A percentile compares a stretch with the other conserved stretches of the same genome.
Evolutionary conservation across 2,329 filamentous ascomycete species (phyloP).

Genomic region (Paraphaeosphaeria minitans): DNA sequence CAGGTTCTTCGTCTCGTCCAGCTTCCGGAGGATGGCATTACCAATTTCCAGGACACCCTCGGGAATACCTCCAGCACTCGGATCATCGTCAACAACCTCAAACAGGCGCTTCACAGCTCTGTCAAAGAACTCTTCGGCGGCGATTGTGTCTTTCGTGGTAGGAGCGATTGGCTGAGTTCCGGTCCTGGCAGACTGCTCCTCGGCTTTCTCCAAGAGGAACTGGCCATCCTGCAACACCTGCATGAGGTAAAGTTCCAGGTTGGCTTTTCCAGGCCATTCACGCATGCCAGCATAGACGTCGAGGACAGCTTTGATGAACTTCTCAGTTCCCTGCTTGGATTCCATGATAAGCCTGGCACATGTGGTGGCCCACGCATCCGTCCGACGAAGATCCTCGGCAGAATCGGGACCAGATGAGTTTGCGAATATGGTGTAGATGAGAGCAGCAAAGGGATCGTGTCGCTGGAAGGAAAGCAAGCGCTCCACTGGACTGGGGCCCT

Average conservation of each 20-base stretch:
- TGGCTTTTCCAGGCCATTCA: conserved; percentile 86
- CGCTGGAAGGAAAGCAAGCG: conserved; percentile 86
- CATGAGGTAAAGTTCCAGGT: conserved; percentile 94
- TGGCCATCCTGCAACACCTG: conserved; percentile 91
- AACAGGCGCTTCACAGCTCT: conserved; percentile 81
- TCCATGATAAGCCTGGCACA: conserved; percentile 83
- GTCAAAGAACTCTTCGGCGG: conserved; percentile 87
- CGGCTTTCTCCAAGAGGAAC: conserved; percentile 84
- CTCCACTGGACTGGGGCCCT: conserved; percentile 71
- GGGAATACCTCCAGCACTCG: conserved; percentile 80
- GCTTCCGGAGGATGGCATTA: conserved; percentile 78
- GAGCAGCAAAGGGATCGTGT: conserved; percentile 80
- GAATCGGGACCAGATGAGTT: conserved; percentile 82
- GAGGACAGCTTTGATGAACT: conserved; percentile 81
- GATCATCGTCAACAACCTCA: conserved; percentile 80
- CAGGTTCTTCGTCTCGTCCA: conserved; percentile 71
- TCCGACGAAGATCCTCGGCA: conserved; percentile 76
- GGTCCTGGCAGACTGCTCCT: conserved; percentile 72
- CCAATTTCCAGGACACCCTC: conserved; percentile 83
- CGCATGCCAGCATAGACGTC: conserved; percentile 87
- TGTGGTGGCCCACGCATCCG: conserved; percentile 85
- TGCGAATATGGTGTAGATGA: conserved; percentile 87
- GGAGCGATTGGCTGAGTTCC: conserved; percentile 73
- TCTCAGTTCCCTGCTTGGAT: conserved; percentile 75
- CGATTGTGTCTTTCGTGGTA: conserved; percentile 78